Base-by-base conservation (phyloP, 2,329 filamentous ascomycete genomes). In the Apiospora aurea region DNA sequence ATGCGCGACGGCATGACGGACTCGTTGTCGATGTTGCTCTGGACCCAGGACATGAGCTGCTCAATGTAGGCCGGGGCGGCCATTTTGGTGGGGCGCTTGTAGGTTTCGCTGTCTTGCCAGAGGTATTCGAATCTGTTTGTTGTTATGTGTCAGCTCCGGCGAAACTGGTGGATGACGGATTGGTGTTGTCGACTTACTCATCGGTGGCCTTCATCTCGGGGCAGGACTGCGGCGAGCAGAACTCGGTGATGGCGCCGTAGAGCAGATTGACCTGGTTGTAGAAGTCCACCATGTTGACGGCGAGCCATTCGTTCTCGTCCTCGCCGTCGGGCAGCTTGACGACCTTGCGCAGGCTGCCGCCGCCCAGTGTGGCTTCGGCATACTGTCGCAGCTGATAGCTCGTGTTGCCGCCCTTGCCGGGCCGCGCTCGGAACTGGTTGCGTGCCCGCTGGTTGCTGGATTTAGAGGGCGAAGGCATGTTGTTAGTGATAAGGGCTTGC, bases 151-250 rank as follows among this genome's bases (percentile, higher is more conserved):
- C 26, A 18, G 26, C 24, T 29, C 5, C 29, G 26, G 14, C 5
- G 24, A 16, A 6, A 21, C 29, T 0, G 71, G 34, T 72, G 49
- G 47, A 29, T 44, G 46, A 16, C 44, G 46, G 18, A 61, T 18
- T 18, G 6, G 10, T n/a, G 6, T 16, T 18, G 29, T 53, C 26
- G 26, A 76, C 90, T 75, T 88, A 96, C 93, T 99, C 96, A 85
- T 99, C 97, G 13, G 96, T 99, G n/a, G 96, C 96, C 84, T 99
- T 99, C 96, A 99, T 99, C 85, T 98, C 96, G 0, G 96, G 96
- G 82, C 96, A 99, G 75, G 95, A 95, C 81, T 96, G 93, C 44
- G 96, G 96, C 38, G 96, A 98, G 87, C 96, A 99, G 84, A 99
- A 99, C 81, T 99, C 96, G 73, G 96, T 99, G 81, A 99, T 99